Evolutionary conservation across 495 filamentous ascomycete genomes (phyloP), one percentile per base, ranked within the genome.

Genomic region (Penicillium paradoxum): DNA sequence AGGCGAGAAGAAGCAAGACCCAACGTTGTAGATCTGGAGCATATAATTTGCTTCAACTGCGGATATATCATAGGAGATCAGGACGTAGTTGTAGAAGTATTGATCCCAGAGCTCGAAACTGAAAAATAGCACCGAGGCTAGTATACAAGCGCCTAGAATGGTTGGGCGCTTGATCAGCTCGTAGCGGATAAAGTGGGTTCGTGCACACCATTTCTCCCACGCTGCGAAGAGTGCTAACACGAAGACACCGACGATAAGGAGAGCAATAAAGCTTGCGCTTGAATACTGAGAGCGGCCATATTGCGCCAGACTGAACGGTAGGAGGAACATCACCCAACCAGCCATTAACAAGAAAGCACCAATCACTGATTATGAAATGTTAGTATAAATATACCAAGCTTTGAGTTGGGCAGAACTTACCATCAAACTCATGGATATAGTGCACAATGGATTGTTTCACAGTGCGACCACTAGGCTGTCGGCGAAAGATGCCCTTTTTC

Each of bases 71-170:
- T 84, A 79, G 47, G 89, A 87, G 4, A 88, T 84, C 70, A 87
- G 80, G n/a, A 87, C 70, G 66, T 83, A 89, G 49, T 84, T 87
- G 61, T 72, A 74, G 72, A 87, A 88, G 70, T 82, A 86, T 41
- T 72, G 72, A 55, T 86, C 79, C 85, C 85, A 89, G 55, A 77
- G 79, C 64, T 81, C 82, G 65, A 80, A 87, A 24, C 76, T 79
- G 66, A 90, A 68, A 59, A 82, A 86, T 2, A 87, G 57, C 5
- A 69, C 60, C 7, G 69, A 72, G 6, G 81, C 68, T 4, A 85
- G 68, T 18, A 82, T 47, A 43, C 79, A 85, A 6, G 85, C 82
- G 15, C 83, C 83, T 0, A 88, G 59, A 22, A 89, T 79, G 29
- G 85, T 89, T 13, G 82, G 84, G 32, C 85, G 73, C 46, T 64